phyloP scores from a whole-genome alignment of 768 basidiomycete species.

The Dentipellis fragilis region DNA sequence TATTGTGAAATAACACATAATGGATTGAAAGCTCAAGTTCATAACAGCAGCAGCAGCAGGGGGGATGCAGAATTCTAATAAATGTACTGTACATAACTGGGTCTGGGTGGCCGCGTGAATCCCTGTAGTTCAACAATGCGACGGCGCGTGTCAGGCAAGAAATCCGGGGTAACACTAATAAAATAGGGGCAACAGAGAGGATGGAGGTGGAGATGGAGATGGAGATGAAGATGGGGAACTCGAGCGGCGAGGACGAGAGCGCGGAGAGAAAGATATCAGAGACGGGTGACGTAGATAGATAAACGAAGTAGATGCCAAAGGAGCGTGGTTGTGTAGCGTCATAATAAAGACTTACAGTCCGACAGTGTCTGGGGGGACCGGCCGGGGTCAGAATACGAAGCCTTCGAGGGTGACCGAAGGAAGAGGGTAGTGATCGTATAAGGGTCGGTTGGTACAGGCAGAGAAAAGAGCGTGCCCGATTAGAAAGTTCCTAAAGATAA shows the following conservation, averaged over 20 bases:
- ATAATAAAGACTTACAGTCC: neutral
- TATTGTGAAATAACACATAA: neutral
- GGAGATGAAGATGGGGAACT: no score
- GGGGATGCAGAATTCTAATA: slow-evolving; percentile 13
- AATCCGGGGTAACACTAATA: slow-evolving; percentile 11
- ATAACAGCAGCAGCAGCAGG: slow-evolving; percentile 2
- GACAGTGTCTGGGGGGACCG: neutral
- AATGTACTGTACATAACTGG: slow-evolving; percentile 14
- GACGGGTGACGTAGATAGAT: slow-evolving; percentile 10
- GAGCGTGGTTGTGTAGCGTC: slow-evolving; percentile 5
- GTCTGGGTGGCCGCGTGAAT: slow-evolving; percentile 2
- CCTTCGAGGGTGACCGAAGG: neutral
- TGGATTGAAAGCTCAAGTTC: slow-evolving; percentile 6
- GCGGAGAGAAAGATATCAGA: no score
- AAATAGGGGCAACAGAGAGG: slow-evolving; percentile 4
- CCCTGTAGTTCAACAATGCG: slow-evolving; percentile 9
- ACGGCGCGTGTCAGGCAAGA: slow-evolving; percentile 12
- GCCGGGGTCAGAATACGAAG: neutral
- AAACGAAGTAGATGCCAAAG: slow-evolving; percentile 11
- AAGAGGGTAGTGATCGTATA: slow-evolving; percentile 1
- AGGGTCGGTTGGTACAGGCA: slow-evolving; percentile 6
- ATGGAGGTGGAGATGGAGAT: no score
- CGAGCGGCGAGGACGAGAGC: no score
- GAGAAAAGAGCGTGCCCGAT: slow-evolving; percentile 2
- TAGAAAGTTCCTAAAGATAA: slow-evolving; percentile 4